Evolutionary conservation across 495 filamentous ascomycete species (phyloP).

Genomic region (Neurospora sp.): DNA sequence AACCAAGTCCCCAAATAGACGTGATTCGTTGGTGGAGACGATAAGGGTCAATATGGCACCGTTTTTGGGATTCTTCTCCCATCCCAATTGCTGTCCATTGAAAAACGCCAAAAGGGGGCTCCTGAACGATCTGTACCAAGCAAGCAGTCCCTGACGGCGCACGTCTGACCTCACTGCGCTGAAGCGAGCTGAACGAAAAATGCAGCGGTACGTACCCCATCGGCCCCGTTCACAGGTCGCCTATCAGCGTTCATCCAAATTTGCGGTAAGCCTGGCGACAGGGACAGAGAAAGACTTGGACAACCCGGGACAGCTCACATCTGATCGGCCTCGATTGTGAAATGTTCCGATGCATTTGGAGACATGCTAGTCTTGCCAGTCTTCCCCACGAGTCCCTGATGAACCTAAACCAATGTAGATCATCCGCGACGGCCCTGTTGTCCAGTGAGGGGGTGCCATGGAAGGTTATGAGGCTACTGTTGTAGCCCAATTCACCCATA

Average conservation of each 20-base stretch:
- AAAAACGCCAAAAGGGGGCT: not conserved
- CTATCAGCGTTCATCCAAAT: conserved; percentile 8
- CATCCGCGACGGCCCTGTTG: not conserved
- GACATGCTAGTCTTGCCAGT: not conserved
- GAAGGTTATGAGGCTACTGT: not conserved
- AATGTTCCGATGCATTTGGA: not conserved
- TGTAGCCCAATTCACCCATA: not conserved
- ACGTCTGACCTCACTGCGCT: conserved; percentile 18
- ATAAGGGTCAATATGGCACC: not conserved
- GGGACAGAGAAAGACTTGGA: not conserved
- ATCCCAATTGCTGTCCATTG: not conserved
- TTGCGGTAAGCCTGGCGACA: conserved; percentile 3
- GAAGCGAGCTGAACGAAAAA: conserved; percentile 11
- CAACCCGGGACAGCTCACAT: not conserved
- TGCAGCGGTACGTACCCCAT: not conserved
- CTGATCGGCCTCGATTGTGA: not conserved
- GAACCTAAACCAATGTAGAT: not conserved
- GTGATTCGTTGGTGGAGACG: not conserved
- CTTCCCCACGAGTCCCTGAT: not conserved
- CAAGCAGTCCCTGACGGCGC: conserved; percentile 1
- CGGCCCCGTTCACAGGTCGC: conserved; percentile 1
- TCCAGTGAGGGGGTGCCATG: not conserved
- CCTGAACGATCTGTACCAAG: not conserved
- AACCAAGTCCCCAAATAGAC: not conserved
- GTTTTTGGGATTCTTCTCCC: not conserved